Base-by-base conservation (phyloP, 441 rosid genomes). In the Gossypium lobatum region DNA sequence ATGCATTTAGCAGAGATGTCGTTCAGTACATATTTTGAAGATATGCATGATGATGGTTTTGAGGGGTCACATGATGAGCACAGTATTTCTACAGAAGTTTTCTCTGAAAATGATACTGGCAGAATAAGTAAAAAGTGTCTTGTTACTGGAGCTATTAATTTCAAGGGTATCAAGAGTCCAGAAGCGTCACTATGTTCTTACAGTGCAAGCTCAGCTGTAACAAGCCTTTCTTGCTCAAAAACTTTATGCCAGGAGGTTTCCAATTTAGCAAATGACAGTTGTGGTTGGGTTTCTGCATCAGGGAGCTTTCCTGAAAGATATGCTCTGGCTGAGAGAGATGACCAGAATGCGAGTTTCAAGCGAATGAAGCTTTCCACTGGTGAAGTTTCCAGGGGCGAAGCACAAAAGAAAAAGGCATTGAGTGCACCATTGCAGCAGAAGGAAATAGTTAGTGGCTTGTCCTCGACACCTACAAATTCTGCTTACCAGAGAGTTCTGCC, bases 11-110 rank as follows among this genome's bases (percentile, higher is more conserved):
- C 75, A 26, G 83, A 78, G 63, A 87, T 92, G 86, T 59, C 73
- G 31, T 60, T 48, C 21, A 25, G 68, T 67, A 61, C 81, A 75
- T 76, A 66, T 68, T 37, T 81, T 54, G 84, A 80, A 63, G 83
- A 83, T 74, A 75, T 82, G 20, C 62, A 20, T 61, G 81, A 78
- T 80, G 93, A 86, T 77, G 75, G 81, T 77, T 88, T 89, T 69
- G 93, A 85, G 76, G 97, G 92, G 37, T 88, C 93, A 39, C 80
- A 62, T 63, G 75, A 85, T 53, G 97, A 95, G 64, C 89, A 79
- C 66, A 50, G 45, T 37, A 89, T 88, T 73, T 91, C 88, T 80
- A 79, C 80, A 26, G 80, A 95, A 75, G 84, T 89, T 71, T 86
- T 89, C 85, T 88, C 86, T 55, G 88, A 86, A 71, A 80, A 78